A percentile compares a stretch with the other conserved stretches of the same genome.
These are phyloP conservation scores for Phylloboletellus chloephorus DNA, from an alignment of 1,284 basidiomycete genomes.

Conservation along the genomic window DNA sequence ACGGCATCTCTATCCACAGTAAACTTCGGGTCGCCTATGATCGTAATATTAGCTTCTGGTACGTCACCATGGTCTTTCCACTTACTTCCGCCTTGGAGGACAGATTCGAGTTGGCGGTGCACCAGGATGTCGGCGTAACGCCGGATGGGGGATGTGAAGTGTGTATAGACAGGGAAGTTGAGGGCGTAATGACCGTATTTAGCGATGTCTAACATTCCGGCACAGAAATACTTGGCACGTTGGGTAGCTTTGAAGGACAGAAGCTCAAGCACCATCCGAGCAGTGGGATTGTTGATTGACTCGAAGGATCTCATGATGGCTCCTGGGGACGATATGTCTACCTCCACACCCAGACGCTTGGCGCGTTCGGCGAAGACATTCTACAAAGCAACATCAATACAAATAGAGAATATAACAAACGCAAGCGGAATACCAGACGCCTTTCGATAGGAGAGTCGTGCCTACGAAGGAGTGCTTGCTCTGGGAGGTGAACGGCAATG, in stretches of 20 bases:
- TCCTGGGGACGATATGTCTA: constrained; percentile 79
- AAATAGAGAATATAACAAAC: not conserved
- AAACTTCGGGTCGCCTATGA: constrained; percentile 75
- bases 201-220: constrained; percentile 98
- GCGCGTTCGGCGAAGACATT: constrained; percentile 77
- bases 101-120: constrained; percentile 95
- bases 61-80: constrained; percentile 6
- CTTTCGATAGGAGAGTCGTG: constrained; percentile 92
- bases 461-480: constrained; percentile 90
- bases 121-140: constrained; percentile 95
- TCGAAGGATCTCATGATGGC: constrained; percentile 83
- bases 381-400: constrained; percentile 36
- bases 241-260: constrained; percentile 87
- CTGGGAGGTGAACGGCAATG: constrained; percentile 89
- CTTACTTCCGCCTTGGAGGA: constrained; percentile 67
- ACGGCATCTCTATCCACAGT: constrained; percentile 95
- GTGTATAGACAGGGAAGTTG: constrained; percentile 90
- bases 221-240: constrained; percentile 95
- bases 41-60: constrained; percentile 7
- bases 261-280: constrained; percentile 71
- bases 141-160: constrained; percentile 93
- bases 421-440: constrained; percentile 55
- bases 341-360: constrained; percentile 73
- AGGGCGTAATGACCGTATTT: constrained; percentile 95
- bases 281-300: constrained; percentile 65